Base-by-base conservation (phyloP, 768 basidiomycete genomes). In the Trichaptum fuscoviolaceum region DNA sequence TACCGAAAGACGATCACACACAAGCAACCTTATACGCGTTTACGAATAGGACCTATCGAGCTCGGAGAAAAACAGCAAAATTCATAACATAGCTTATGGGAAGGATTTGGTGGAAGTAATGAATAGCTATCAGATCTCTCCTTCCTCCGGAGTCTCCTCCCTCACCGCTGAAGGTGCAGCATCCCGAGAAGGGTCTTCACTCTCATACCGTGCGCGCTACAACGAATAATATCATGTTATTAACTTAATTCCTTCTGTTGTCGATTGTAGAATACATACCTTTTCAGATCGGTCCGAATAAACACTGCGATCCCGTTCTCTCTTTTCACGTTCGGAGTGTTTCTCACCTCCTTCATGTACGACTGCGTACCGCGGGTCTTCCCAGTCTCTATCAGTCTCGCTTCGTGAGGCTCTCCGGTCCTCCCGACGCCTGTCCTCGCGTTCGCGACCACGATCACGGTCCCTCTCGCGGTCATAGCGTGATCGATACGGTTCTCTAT, bases 11-110 rank as follows among this genome's bases (percentile, higher is more conserved):
- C 93, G 8, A 93, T 98, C 69, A 85, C 87, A 75, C 90, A 94
- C 77, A 99, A 98, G 77, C 94, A 95, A 75, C 91, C 90, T 1
- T 99, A 92, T 80, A 99, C 96, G n/a, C 86, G 95, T 74, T 84
- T 99, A 67, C 85, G 96, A 63, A 91, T 99, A 70, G 95, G 95
- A 23, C 83, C 89, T 60, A 95, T 99, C 69, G 75, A 81, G 63
- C 77, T 90, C 3, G 67, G 27, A 65, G 57, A 58, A n/a, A 71
- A 76, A 61, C 72, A 78, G 68, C 69, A 72, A 58, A 68, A 72
- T 35, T 69, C 72, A 24, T 25, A 24, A 58, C 42, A n/a, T 34
- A 17, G 6, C 10, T 20, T 30, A 58, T 57, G 34, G 63, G 12
- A n/a, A 57, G 42, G 42, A 20, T 52, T 5, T 24, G 18, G 17